phyloP scores from a whole-genome alignment of 306 rosid species.

The Lathyrus sativus region DNA sequence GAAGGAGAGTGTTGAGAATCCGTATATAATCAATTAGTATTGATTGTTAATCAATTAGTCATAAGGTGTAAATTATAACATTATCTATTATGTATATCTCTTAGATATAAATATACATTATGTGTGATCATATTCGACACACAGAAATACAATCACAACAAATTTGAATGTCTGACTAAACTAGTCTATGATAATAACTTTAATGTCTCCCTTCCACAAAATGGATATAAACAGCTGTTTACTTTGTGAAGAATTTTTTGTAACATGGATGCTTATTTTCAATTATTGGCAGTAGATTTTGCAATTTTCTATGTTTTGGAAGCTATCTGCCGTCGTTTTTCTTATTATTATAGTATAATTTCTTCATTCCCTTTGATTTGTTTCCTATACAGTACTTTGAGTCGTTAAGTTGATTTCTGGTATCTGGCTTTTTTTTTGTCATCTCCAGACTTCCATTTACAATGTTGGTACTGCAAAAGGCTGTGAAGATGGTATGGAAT shows the following conservation, averaged over 20 bases:
- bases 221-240: slow-evolving; percentile 5
- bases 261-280: neutral
- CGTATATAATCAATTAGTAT: too few species aligned
- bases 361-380: neutral
- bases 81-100: too few species aligned
- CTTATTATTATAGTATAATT: neutral
- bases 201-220: neutral
- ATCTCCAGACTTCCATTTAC: slow-evolving; percentile 86
- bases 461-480: slow-evolving; percentile 86
- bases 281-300: neutral
- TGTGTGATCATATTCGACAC: too few species aligned
- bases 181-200: neutral
- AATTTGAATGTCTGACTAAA: neutral
- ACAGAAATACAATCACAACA: too few species aligned
- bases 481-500: slow-evolving; percentile 91
- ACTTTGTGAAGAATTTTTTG: neutral
- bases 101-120: too few species aligned
- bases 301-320: neutral
- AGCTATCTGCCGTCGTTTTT: neutral
- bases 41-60: too few species aligned
- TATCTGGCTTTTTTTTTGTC: slow-evolving; percentile 31
- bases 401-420: slow-evolving; percentile 26
- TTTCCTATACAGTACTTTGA: slow-evolving; percentile 12
- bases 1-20: too few species aligned
- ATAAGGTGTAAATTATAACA: too few species aligned